Base-by-base conservation (phyloP, 768 basidiomycete genomes). In the Coprinopsis strossmayeri region DNA sequence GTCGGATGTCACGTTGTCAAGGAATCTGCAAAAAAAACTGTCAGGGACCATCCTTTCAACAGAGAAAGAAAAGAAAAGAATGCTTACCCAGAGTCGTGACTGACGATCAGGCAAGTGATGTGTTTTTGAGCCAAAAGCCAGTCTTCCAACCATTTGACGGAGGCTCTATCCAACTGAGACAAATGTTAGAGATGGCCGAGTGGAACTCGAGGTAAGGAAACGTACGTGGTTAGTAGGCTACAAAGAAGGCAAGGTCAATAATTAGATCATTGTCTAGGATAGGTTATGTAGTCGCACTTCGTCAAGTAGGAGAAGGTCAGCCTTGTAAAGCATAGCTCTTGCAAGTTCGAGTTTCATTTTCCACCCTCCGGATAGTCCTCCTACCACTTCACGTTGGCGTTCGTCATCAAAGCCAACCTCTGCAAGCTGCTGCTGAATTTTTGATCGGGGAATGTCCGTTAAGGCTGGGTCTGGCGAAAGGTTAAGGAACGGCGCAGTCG, bases 261-360 rank as follows among this genome's bases (percentile, higher is more conserved):
- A 15, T 25, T 51, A 30, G 35, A 5, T 9, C 35, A 11, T 38
- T 38, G 5, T 11, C 35, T 43, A 40, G 45, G 38, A 48, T 9
- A 32, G 39, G 49, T 44, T 46, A 12, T 40, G 35, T 25, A 3
- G 41, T 20, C 45, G 46, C 20, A 87, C 85, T 77, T 93, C 92
- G 59, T 94, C 87, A n/a, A 90, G 77, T 41, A 90, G 70, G 11
- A 90, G 73, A 28, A 90, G 71, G 66, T 90, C 87, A 10, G 89
- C 94, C 58, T 94, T 92, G 71, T 95, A 94, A 44, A 97, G 71
- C 92, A 98, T 98, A 11, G 94, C 95, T 56, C 94, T 74, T 5
- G 91, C 92, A 34, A 98, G 77, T 64, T 97, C 94, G 46, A 97
- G 78, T 67, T 96, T 96, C 94, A 98, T 97, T 73, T 98, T 98